phyloP scores from a whole-genome alignment of 305 asterid species.

The Fraxinus xanthoxyloides region DNA sequence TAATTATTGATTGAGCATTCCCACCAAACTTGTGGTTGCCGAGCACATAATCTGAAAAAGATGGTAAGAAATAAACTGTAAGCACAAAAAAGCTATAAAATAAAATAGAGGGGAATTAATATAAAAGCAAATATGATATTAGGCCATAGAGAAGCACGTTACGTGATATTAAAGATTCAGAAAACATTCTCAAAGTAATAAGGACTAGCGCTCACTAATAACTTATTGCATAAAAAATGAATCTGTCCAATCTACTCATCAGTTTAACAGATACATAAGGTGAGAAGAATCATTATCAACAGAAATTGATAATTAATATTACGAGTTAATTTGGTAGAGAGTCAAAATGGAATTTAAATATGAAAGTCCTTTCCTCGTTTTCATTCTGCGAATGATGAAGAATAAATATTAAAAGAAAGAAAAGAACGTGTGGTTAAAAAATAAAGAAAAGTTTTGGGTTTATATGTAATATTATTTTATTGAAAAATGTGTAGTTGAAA shows the following conservation, averaged over 20 bases:
- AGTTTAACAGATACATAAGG: background rate
- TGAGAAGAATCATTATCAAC: background rate
- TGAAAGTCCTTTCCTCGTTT: background rate
- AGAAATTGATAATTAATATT: background rate
- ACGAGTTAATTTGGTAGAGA: background rate
- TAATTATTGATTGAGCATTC: conserved; percentile 93
- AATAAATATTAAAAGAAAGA: background rate
- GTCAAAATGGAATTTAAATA: background rate
- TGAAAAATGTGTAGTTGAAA: no score
- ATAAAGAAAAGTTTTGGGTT: no score
- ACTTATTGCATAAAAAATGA: background rate
- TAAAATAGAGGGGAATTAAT: background rate
- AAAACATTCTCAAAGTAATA: background rate
- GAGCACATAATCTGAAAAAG: conserved; percentile 69
- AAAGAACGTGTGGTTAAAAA: no score
- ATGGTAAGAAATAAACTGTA: background rate
- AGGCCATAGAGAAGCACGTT: background rate
- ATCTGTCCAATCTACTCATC: background rate
- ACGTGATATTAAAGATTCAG: background rate
- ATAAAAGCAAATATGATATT: background rate
- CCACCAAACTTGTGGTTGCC: conserved; percentile 88
- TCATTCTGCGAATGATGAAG: background rate
- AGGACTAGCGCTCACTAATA: background rate
- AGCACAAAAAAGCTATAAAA: background rate
- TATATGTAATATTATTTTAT: no score